Evolutionary conservation across 208 protist species (phyloP).

Genomic region (Acanthamoeba lenticulata): DNA sequence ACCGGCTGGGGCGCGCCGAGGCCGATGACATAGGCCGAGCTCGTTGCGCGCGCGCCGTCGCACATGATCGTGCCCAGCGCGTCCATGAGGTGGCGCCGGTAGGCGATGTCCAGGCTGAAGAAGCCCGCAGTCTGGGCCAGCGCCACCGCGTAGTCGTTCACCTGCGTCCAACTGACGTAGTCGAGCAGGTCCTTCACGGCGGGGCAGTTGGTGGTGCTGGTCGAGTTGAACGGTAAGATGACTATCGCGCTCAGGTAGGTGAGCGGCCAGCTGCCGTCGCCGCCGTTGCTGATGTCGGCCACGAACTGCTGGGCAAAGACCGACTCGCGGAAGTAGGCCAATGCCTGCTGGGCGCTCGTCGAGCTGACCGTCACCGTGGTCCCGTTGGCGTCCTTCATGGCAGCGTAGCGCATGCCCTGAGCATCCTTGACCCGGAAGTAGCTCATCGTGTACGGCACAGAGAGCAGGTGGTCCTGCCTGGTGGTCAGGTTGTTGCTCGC

Average conservation of each 20-base stretch:
- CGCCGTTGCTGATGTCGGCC: neutral
- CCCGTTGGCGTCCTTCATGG: neutral
- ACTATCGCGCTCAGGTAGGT: neutral
- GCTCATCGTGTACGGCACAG: neutral
- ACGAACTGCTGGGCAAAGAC: neutral
- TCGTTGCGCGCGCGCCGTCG: neutral
- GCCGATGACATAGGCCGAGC: neutral
- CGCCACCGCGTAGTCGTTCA: neutral
- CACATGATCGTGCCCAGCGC: conserved; percentile 7
- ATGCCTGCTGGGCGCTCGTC: neutral
- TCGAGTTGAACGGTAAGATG: neutral
- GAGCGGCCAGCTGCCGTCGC: neutral
- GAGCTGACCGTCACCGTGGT: neutral
- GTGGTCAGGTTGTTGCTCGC: neutral
- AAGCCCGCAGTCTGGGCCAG: neutral
- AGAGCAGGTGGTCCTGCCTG: neutral
- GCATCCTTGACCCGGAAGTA: neutral
- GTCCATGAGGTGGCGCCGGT: neutral
- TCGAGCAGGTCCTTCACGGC: neutral
- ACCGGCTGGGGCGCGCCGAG: neutral
- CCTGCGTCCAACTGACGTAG: neutral
- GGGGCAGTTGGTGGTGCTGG: neutral
- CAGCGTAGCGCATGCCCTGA: neutral
- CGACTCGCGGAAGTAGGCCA: neutral
- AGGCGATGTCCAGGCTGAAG: neutral